Evolutionary conservation across 2,329 filamentous ascomycete genomes (phyloP).

Genomic region (Pyrenophora seminiperda): DNA sequence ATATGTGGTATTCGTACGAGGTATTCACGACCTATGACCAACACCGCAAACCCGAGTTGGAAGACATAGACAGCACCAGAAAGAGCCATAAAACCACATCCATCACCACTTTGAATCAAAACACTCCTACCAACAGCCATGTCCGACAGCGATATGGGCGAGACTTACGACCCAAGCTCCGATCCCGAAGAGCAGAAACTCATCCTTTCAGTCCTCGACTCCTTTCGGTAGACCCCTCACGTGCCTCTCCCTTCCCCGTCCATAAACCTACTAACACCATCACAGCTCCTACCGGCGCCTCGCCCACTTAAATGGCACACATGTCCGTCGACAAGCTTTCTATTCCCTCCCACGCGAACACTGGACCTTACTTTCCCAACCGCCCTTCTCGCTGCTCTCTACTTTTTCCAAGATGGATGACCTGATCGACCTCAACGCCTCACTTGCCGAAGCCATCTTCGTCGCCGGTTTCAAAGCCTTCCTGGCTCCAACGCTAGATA

Average conservation of each 20-base stretch:
- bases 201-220: conserved; percentile 82
- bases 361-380: conserved; percentile 78
- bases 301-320: conserved; percentile 88
- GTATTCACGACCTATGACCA: no score
- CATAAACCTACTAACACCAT: not conserved
- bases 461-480: conserved; percentile 48
- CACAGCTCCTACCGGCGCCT: conserved; percentile 79
- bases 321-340: conserved; percentile 87
- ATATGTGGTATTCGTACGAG: no score
- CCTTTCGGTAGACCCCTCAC: conserved; percentile 69
- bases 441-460: conserved; percentile 79
- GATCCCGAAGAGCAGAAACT: conserved; percentile 83
- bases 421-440: conserved; percentile 86
- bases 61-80: not conserved
- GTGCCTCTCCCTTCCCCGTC: not conserved
- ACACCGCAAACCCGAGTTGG: not conserved
- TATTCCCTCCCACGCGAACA: conserved; percentile 86
- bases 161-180: conserved; percentile 67
- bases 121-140: conserved; percentile 13
- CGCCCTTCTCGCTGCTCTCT: conserved; percentile 82
- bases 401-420: conserved; percentile 80
- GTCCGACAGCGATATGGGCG: conserved; percentile 57
- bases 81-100: not conserved
- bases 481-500: conserved; percentile 39
- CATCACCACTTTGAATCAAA: not conserved